Conservation (phyloP, 2,329 filamentous ascomycete genomes). For the Diplodia intermedia region DNA sequence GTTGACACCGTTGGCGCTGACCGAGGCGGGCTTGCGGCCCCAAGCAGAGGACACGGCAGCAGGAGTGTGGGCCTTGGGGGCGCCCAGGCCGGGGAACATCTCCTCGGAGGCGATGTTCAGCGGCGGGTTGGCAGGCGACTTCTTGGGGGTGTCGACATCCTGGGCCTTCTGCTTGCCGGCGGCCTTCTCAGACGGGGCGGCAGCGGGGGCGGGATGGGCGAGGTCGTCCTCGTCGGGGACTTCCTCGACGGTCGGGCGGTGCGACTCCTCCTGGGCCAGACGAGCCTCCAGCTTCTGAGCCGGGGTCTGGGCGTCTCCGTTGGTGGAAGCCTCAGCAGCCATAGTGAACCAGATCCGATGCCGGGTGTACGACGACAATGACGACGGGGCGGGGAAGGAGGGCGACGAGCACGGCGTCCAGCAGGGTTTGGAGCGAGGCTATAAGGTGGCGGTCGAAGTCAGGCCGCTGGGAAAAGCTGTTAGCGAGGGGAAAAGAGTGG, state of each 20-base stretch:
- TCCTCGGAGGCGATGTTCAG: slow-evolving; percentile 90
- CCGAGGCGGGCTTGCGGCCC: slow-evolving; percentile 69
- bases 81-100: slow-evolving; percentile 89
- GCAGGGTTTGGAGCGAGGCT: slow-evolving; percentile 48
- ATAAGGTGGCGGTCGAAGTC: slow-evolving; percentile 39
- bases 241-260: slow-evolving; percentile 79
- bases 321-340: slow-evolving; percentile 47
- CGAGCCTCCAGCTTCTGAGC: slow-evolving; percentile 69
- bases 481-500: slow-evolving; percentile 1
- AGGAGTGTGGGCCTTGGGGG: slow-evolving; percentile 66
- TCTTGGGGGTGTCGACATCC: slow-evolving; percentile 50
- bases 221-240: slow-evolving; percentile 79
- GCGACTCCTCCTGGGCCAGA: slow-evolving; percentile 60
- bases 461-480: slow-evolving; percentile 53
- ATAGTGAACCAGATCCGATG: slow-evolving; percentile 37
- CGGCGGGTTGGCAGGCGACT: slow-evolving; percentile 43
- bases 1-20: slow-evolving; percentile 58
- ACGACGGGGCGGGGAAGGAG: slow-evolving; percentile 44
- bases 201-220: slow-evolving; percentile 61
- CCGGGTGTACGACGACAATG: slow-evolving; percentile 29
- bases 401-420: slow-evolving; percentile 48
- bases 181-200: slow-evolving; percentile 66
- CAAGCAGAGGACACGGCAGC: slow-evolving; percentile 75
- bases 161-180: slow-evolving; percentile 72
- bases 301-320: slow-evolving; percentile 48